Evolutionary conservation across 495 filamentous ascomycete genomes (phyloP).

Genomic region (Aspergillus incahuasiensis): DNA sequence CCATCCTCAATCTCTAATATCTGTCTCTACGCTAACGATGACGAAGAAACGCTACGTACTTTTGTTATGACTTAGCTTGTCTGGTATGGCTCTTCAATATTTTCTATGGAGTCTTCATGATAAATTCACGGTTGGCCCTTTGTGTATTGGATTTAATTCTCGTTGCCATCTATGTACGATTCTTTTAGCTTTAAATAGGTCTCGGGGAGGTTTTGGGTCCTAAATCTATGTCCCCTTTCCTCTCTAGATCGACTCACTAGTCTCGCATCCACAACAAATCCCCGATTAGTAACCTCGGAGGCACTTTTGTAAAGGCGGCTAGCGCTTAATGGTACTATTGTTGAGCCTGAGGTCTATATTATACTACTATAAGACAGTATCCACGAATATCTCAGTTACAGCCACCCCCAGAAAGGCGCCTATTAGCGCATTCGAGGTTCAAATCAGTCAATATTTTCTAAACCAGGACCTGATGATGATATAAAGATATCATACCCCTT

Average conservation of each 20-base stretch:
- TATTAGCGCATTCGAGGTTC: too few species aligned
- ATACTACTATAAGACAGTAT: too few species aligned
- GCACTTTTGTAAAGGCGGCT: too few species aligned
- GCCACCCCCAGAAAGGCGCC: too few species aligned
- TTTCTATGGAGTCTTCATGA: not conserved
- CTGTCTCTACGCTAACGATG: not conserved
- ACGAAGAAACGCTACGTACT: not conserved
- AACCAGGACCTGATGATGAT: too few species aligned
- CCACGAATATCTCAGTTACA: too few species aligned
- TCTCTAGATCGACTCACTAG: not conserved
- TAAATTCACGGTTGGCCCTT: not conserved
- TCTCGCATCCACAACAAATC: too few species aligned
- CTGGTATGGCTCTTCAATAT: not conserved
- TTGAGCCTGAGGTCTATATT: not conserved
- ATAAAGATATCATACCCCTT: too few species aligned
- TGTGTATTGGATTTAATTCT: slow-evolving; percentile 3
- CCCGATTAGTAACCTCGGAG: too few species aligned
- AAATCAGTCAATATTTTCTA: too few species aligned
- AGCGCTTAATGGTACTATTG: not conserved
- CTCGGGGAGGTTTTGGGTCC: not conserved
- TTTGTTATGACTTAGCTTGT: not conserved
- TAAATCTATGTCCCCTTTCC: not conserved
- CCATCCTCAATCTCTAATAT: not conserved
- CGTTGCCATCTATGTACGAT: not conserved
- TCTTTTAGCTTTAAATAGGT: slow-evolving; percentile 14